These are phyloP conservation scores for Saccharomyces jurei DNA, from an alignment of 805 yeast species.

Conservation along the genomic window DNA sequence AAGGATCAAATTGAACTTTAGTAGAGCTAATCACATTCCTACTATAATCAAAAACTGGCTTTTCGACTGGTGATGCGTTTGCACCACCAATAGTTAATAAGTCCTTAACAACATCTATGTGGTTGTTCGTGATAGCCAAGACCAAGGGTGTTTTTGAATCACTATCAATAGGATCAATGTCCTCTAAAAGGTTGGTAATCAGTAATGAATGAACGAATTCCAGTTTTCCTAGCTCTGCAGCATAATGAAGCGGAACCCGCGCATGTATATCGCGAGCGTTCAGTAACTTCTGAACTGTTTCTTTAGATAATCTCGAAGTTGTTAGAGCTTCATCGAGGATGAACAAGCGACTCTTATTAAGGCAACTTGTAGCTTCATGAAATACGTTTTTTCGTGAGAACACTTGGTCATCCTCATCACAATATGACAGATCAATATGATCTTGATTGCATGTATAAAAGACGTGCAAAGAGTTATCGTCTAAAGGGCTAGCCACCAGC, in stretches of 20 bases:
- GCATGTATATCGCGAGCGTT: constrained; percentile 57
- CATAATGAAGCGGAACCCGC: constrained; percentile 80
- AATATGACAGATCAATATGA: constrained; percentile 50
- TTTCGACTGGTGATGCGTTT: constrained; percentile 35
- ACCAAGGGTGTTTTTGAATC: constrained; percentile 77
- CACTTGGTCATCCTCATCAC: constrained; percentile 46
- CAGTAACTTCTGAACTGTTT: constrained; percentile 21
- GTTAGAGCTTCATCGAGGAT: constrained; percentile 21
- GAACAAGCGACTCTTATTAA: constrained; percentile 21
- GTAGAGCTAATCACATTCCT: constrained; percentile 18
- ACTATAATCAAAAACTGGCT: background rate
- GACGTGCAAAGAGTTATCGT: constrained; percentile 43
- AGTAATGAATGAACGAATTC: constrained; percentile 36
- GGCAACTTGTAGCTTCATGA: constrained; percentile 51
- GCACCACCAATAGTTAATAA: constrained; percentile 42
- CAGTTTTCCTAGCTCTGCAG: constrained; percentile 51
- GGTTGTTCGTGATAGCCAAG: constrained; percentile 64
- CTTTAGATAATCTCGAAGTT: constrained; percentile 10
- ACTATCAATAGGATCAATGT: constrained; percentile 45
- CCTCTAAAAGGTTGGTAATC: constrained; percentile 25
- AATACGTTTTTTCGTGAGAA: constrained; percentile 64
- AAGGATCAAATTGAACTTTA: constrained; percentile 60
- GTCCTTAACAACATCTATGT: constrained; percentile 42
- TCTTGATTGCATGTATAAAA: constrained; percentile 32
- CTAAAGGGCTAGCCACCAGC: constrained; percentile 55